Conservation (phyloP, 768 basidiomycete species). For the Grammothele lineata region DNA sequence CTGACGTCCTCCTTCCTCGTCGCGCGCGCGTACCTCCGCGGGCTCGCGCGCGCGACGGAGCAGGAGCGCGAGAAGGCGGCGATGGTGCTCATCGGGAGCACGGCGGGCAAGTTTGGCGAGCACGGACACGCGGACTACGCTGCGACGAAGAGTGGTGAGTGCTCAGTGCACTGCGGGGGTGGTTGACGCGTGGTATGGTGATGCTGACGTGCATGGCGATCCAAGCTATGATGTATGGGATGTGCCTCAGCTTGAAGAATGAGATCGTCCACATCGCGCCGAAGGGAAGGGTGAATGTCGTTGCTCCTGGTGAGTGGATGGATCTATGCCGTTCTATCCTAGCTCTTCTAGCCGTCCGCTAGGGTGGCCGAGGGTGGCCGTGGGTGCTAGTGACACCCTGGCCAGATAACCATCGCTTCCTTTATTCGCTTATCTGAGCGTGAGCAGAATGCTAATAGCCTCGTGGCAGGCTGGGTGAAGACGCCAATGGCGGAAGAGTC, state of each 20-base stretch:
- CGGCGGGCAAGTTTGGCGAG: constrained; percentile 71
- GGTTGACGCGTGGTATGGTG: neutral
- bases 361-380: no score
- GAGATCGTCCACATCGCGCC: constrained; percentile 78
- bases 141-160: constrained; percentile 61
- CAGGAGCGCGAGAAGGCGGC: constrained; percentile 48
- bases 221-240: constrained; percentile 68
- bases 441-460: no score
- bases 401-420: no score
- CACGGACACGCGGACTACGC: constrained; percentile 65
- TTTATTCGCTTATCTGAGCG: no score
- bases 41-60: constrained; percentile 33
- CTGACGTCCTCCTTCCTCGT: constrained; percentile 67
- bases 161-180: neutral
- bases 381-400: no score
- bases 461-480: constrained; percentile 36
- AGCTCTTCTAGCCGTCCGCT: no score
- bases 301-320: constrained; percentile 61
- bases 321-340: no score
- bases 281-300: constrained; percentile 61
- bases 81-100: constrained; percentile 66
- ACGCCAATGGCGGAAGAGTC: constrained; percentile 61
- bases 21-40: constrained; percentile 53
- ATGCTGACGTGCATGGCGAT: neutral
- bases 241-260: constrained; percentile 67